phyloP scores from a whole-genome alignment of 2,329 filamentous ascomycete genomes.

The Claviceps humidiphila region DNA sequence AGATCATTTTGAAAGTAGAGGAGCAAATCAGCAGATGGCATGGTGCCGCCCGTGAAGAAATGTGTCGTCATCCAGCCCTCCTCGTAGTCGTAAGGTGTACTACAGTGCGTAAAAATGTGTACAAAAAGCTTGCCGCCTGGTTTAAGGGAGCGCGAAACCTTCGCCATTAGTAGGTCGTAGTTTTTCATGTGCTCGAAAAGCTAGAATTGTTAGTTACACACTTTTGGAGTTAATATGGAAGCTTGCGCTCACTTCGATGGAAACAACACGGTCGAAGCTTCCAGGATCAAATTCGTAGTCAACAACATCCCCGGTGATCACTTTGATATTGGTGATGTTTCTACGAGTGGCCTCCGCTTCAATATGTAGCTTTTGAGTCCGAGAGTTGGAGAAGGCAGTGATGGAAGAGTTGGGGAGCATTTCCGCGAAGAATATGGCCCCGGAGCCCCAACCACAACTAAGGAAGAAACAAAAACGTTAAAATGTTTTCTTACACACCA shows the following conservation, averaged over 20 bases:
- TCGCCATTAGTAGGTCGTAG: conserved; percentile 53
- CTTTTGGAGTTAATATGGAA: neutral
- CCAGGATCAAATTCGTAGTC: conserved; percentile 48
- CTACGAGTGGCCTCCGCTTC: conserved; percentile 42
- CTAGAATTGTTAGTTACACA: conserved; percentile 18
- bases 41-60: conserved; percentile 62
- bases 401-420: conserved; percentile 47
- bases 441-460: conserved; percentile 58
- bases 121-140: conserved; percentile 55
- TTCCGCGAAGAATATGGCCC: conserved; percentile 51
- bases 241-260: conserved; percentile 36
- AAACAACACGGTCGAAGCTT: conserved; percentile 51
- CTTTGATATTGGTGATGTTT: conserved; percentile 44
- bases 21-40: conserved; percentile 54
- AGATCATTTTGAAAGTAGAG: conserved; percentile 54
- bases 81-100: conserved; percentile 57
- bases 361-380: conserved; percentile 55
- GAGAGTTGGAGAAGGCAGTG: conserved; percentile 57
- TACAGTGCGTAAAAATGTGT: conserved; percentile 52
- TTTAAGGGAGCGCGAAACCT: conserved; percentile 45
- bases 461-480: neutral
- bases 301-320: conserved; percentile 55
- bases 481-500: neutral
- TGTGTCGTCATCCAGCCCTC: conserved; percentile 62
- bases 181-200: conserved; percentile 71